Percentiles rank a stretch among this genome's conserved stretches.
Evolutionary conservation across 73 alveolate species (phyloP).

Genomic region (Effrenium voratum): DNA sequence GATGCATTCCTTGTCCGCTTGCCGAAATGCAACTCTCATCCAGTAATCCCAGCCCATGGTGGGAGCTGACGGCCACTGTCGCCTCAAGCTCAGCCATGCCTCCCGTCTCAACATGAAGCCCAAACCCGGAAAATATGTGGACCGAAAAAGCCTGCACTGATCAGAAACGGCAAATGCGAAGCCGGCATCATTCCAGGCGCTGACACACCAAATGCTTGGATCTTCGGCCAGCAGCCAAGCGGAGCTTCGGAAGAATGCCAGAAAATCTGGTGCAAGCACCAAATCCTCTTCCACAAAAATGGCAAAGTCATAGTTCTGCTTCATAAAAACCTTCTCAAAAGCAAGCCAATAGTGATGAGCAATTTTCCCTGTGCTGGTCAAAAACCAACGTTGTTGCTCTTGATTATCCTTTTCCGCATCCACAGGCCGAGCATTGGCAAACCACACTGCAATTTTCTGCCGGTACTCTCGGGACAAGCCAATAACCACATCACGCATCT

Average conservation of each 20-base stretch:
- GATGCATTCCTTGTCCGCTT: constrained; percentile 58
- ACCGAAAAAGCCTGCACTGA: constrained; percentile 62
- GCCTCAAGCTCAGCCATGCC: constrained; percentile 40
- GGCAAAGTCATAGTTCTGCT: background rate
- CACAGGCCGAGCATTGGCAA: background rate
- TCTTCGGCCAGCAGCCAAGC: constrained; percentile 5
- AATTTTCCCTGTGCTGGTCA: constrained; percentile 68
- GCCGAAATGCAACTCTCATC: constrained; percentile 81
- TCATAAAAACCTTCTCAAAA: constrained; percentile 52
- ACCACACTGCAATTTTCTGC: background rate
- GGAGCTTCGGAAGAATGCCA: constrained; percentile 56
- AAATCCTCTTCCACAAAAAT: constrained; percentile 73
- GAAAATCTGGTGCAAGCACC: constrained; percentile 65
- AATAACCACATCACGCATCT: constrained; percentile 18
- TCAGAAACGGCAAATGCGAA: constrained; percentile 24
- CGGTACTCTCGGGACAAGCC: background rate
- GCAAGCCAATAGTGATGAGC: constrained; percentile 82
- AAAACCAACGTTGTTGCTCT: constrained; percentile 63
- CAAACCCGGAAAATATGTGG: constrained; percentile 71
- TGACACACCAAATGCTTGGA: constrained; percentile 71
- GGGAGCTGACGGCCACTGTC: constrained; percentile 75
- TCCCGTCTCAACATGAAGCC: constrained; percentile 57
- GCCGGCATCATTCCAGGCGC: constrained; percentile 84
- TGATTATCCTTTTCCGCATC: background rate
- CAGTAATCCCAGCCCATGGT: constrained; percentile 93